Percentiles rank a stretch among this genome's conserved stretches.
Evolutionary conservation across 306 rosid genomes (phyloP).

Genomic region (Albizia julibrissin): DNA sequence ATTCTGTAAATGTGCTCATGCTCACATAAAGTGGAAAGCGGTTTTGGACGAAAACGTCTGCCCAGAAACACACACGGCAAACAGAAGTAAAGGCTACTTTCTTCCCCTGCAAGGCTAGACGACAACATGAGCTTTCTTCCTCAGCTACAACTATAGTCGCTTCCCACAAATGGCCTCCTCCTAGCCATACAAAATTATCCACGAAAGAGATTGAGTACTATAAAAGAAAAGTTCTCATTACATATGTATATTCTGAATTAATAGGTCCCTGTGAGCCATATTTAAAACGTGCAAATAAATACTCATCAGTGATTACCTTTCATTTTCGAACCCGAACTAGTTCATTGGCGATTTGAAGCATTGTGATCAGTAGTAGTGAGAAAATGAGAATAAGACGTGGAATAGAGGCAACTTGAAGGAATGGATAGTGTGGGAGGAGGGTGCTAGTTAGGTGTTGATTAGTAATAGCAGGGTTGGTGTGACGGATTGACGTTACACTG

Average conservation of each 20-base stretch:
- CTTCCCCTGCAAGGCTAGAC: background rate
- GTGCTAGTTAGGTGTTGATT: background rate
- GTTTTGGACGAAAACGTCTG: background rate
- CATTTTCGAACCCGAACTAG: too few relatives aligned
- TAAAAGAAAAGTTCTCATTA: too few relatives aligned
- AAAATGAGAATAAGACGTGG: too few relatives aligned
- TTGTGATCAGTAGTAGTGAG: too few relatives aligned
- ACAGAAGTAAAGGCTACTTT: too few relatives aligned
- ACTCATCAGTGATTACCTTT: too few relatives aligned
- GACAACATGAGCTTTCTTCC: background rate
- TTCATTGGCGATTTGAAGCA: too few relatives aligned
- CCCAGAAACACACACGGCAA: too few relatives aligned
- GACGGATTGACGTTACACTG: conserved; percentile 56
- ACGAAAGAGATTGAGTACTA: too few relatives aligned
- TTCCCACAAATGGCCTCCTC: background rate
- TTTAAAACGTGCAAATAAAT: too few relatives aligned
- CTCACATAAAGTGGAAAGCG: background rate
- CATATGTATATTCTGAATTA: background rate
- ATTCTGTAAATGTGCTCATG: background rate
- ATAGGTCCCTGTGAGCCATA: background rate
- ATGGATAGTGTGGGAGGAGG: too few relatives aligned
- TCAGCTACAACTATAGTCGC: background rate
- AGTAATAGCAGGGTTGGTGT: background rate
- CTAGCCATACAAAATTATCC: background rate
- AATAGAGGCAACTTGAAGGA: too few relatives aligned